Base-by-base conservation (phyloP, 139 green algal genomes). In the Yamagishiella unicocca region DNA sequence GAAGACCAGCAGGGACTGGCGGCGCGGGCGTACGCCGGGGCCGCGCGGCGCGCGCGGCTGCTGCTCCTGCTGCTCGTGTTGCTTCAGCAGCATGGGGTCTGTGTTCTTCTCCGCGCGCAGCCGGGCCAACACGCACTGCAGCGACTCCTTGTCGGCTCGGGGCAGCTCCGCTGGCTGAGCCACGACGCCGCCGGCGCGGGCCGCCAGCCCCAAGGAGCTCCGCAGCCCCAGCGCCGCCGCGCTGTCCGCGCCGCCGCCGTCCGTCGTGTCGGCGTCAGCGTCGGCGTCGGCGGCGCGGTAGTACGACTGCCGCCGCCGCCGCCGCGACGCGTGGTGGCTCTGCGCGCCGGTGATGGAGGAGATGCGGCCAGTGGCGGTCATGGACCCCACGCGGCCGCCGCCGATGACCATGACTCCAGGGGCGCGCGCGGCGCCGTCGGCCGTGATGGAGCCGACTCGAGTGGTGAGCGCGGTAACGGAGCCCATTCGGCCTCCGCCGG, bases 21-120 rank as follows among this genome's bases (percentile, higher is more conserved):
- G 29, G 9, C 29, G 68, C 68, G 19, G 12, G 35, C 68, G 33
- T 76, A 17, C 68, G 37, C 37, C 37, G 68, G 10, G 5, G 40
- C 70, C 2, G 40, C 38, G 1, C n/a, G n/a, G 1, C 14, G 27
- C 35, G 35, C 10, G 17, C 22, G n/a, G 8, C 24, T 25, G 33
- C 9, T 9, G 38, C 7, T 17, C n/a, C 42, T 62, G 38, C 72
- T 80, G 45, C 42, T 61, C 42, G 31, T 43, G 72, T 42, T 58
- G 42, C 42, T 80, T 61, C 2, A n/a, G n/a, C n/a, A n/a, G n/a
- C n/a, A n/a, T n/a, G n/a, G n/a, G n/a, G n/a, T 80, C 43, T 17
- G n/a, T 38, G 72, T 80, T 80, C 72, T 80, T 61, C 43, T 80
- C 43, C 29, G 72, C 72, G 43, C 72, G 72, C 42, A 80, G 24